phyloP scores from a whole-genome alignment of 768 basidiomycete genomes.

The Infundibulicybe gibba region DNA sequence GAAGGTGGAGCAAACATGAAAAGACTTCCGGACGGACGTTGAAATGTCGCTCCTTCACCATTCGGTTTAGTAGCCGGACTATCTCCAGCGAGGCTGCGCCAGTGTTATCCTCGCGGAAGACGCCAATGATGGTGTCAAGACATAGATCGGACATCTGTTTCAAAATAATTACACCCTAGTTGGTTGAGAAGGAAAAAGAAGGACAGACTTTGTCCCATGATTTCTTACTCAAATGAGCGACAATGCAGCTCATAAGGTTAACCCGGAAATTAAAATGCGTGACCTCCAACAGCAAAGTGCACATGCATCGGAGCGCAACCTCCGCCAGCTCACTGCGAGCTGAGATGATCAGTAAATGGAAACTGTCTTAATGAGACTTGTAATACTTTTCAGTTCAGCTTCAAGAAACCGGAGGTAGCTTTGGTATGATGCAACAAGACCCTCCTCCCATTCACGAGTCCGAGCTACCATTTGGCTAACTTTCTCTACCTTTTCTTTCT shows the following conservation, averaged over 20 bases:
- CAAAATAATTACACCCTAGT: slow-evolving; percentile 8
- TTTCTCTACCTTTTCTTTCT: slow-evolving; percentile 88
- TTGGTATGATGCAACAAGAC: slow-evolving; percentile 86
- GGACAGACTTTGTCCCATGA: slow-evolving; percentile 83
- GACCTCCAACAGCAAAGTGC: slow-evolving; percentile 74
- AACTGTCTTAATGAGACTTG: not conserved
- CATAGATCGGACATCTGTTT: slow-evolving; percentile 81
- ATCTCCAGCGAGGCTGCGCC: slow-evolving; percentile 82
- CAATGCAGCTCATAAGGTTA: slow-evolving; percentile 87
- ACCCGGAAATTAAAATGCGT: slow-evolving; percentile 97
- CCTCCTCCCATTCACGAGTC: slow-evolving; percentile 94
- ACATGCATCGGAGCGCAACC: slow-evolving; percentile 79
- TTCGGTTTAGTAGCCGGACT: slow-evolving; percentile 88
- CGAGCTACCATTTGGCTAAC: slow-evolving; percentile 90
- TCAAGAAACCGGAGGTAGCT: slow-evolving; percentile 84
- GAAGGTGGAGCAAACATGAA: slow-evolving; percentile 78
- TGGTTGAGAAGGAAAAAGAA: slow-evolving; percentile 6
- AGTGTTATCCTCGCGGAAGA: slow-evolving; percentile 81
- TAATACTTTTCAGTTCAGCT: slow-evolving; percentile 78
- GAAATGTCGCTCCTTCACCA: slow-evolving; percentile 93
- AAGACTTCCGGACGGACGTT: slow-evolving; percentile 88
- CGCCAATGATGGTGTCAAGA: slow-evolving; percentile 71
- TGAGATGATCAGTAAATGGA: slow-evolving; percentile 24
- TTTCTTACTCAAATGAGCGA: slow-evolving; percentile 77
- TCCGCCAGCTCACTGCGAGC: slow-evolving; percentile 65